These are phyloP conservation scores for Salix caprea DNA, from an alignment of 345 rosid genomes.

Conservation along the genomic window DNA sequence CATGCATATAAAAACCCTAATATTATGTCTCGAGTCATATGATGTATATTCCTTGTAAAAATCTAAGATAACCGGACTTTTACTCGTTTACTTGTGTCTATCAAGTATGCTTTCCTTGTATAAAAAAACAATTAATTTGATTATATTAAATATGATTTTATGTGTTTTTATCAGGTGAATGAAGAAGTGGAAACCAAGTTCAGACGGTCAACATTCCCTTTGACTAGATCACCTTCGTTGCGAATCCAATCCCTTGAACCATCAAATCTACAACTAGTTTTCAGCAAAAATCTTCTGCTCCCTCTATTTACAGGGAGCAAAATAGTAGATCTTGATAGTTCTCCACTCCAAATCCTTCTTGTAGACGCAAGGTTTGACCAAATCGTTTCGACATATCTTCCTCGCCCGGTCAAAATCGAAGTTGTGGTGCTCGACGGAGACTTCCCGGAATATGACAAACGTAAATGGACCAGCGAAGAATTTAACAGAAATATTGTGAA, in stretches of 20 bases:
- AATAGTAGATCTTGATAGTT: constrained; percentile 39
- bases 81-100: fast-evolving
- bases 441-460: constrained; percentile 39
- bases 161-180: constrained; percentile 42
- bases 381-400: constrained; percentile 22
- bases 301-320: constrained; percentile 73
- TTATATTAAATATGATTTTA: background rate
- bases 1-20: background rate
- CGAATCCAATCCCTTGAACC: constrained; percentile 42
- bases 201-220: constrained; percentile 24
- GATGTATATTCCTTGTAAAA: too few relatives aligned
- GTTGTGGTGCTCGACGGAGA: constrained; percentile 80
- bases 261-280: constrained; percentile 37
- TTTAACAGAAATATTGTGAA: constrained; percentile 53
- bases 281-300: constrained; percentile 25
- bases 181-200: constrained; percentile 72
- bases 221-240: constrained; percentile 42
- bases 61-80: fast-evolving
- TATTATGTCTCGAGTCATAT: too few relatives aligned
- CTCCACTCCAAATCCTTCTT: constrained; percentile 50
- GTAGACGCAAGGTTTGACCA: constrained; percentile 29
- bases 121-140: background rate
- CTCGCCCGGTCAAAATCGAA: constrained; percentile 56
- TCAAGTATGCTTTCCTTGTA: fast-evolving
- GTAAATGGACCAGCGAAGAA: constrained; percentile 59